These are phyloP conservation scores for Populus davidiana DNA, from an alignment of 345 rosid genomes.

Conservation along the genomic window DNA sequence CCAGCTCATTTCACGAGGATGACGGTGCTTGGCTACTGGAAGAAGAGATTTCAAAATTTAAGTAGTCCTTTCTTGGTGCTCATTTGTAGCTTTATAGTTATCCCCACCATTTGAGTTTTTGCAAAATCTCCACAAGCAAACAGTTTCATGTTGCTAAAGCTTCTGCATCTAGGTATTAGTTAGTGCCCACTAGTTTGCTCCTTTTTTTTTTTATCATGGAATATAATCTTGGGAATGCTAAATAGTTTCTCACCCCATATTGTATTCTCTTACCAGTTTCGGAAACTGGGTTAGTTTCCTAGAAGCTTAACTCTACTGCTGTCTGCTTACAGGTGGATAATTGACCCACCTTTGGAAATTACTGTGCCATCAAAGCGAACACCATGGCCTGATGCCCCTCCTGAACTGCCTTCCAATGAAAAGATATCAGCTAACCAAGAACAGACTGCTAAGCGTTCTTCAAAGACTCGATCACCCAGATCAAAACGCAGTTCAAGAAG, in stretches of 20 bases:
- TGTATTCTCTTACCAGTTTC: neutral
- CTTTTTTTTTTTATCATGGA: neutral
- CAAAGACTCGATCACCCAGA: constrained; percentile 54
- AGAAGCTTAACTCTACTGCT: constrained; percentile 2
- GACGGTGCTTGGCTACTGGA: neutral
- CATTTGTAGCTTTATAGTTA: neutral
- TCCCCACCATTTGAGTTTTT: neutral
- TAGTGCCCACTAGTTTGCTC: neutral
- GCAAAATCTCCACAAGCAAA: neutral
- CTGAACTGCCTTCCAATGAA: constrained; percentile 62
- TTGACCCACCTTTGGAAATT: constrained; percentile 85
- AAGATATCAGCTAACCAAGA: constrained; percentile 40
- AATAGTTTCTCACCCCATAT: neutral
- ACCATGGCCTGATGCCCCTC: constrained; percentile 94
- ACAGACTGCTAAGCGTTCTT: constrained; percentile 44
- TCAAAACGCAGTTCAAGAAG: constrained; percentile 47
- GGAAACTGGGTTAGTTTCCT: neutral
- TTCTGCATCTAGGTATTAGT: neutral
- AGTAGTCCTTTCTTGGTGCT: neutral
- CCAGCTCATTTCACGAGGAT: neutral
- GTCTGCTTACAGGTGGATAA: constrained; percentile 64
- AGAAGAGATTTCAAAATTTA: neutral
- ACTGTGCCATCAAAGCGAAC: constrained; percentile 81
- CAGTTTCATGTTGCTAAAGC: neutral
- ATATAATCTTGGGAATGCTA: neutral